Evolutionary conservation across 1,284 basidiomycete genomes (phyloP).

Genomic region (Pascua sp.): DNA sequence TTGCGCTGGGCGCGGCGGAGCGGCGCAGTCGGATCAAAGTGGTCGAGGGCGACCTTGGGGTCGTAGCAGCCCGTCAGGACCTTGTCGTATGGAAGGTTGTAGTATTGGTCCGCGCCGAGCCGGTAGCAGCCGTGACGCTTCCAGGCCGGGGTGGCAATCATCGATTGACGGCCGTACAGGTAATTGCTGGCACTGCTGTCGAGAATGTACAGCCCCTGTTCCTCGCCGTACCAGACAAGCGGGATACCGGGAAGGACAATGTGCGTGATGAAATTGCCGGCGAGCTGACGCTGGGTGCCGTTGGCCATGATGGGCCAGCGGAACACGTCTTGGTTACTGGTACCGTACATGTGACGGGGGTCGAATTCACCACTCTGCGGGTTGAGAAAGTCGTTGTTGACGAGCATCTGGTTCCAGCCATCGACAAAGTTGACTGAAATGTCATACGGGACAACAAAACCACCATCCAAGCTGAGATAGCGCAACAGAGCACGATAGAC

Average conservation of each 20-base stretch:
- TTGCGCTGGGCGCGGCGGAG: slow-evolving; percentile 68
- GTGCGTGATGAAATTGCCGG: slow-evolving; percentile 72
- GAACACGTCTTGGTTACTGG: slow-evolving; percentile 88
- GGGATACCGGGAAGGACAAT: slow-evolving; percentile 83
- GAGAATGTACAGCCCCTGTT: slow-evolving; percentile 75
- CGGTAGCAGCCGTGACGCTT: slow-evolving; percentile 85
- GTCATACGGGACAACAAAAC: slow-evolving; percentile 81
- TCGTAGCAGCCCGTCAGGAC: slow-evolving; percentile 75
- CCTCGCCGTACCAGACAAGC: slow-evolving; percentile 81
- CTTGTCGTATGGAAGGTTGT: slow-evolving; percentile 77
- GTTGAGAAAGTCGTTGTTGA: slow-evolving; percentile 80
- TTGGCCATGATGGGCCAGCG: slow-evolving; percentile 83
- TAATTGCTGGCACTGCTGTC: slow-evolving; percentile 83
- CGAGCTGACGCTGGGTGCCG: slow-evolving; percentile 68
- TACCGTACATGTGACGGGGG: slow-evolving; percentile 81
- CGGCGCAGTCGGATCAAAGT: slow-evolving; percentile 85
- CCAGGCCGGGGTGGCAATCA: slow-evolving; percentile 79
- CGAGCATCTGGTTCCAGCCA: slow-evolving; percentile 84
- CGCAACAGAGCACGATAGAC: slow-evolving; percentile 76
- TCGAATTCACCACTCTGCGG: slow-evolving; percentile 63
- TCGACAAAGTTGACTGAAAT: slow-evolving; percentile 73
- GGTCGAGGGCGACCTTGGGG: slow-evolving; percentile 83
- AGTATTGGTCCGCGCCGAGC: slow-evolving; percentile 83
- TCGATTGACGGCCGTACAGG: slow-evolving; percentile 79
- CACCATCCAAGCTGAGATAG: slow-evolving; percentile 89